Evolutionary conservation across 371 early-diverging fungal species (phyloP), one percentile per base, ranked within the genome.

Genomic region (Circinella minor): DNA sequence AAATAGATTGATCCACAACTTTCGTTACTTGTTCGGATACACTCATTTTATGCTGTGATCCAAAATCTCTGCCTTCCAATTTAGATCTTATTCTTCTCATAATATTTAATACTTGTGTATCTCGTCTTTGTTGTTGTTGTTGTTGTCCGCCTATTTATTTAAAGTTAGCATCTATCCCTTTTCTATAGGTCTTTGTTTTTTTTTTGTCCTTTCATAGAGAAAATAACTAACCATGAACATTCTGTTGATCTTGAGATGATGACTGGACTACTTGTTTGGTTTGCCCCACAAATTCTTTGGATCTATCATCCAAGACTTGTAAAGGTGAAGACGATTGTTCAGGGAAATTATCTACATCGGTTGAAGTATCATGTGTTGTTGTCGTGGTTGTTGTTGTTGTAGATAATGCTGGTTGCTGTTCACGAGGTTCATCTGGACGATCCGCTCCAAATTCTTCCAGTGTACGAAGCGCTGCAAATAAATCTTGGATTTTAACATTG

Each of bases 61-160:
- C 88, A 69, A 80, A 82, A 69, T 94, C 93, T 11, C 78, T 74
- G 17, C 94, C 94, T 55, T 90, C 91, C 15, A 94, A 76, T 72
- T 93, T 94, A n/a, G 80, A 73, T 36, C 88, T 75, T 14, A 94
- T 85, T 15, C 89, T 76, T 36, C 82, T 80, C 63, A 94, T 81
- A 13, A 92, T 84, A 37, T 79, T 76, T 15, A 88, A 74, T 1
- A 89, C 93, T 71, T 89, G 86, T 5, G 81, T 81, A 66, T 90
- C 90, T 4, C 64, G 70, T 47, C 18, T 46, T 17, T 54, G 69
- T 27, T 51, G 68, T 43, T 43, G 61, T 36, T 49, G 51, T 36
- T 62, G 68, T 55, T 5, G 18, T n/a, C 4, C 18, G 34, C 15
- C 54, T 55, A 36, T 51, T 51, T 51, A 14, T 43, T 43, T 43